These are phyloP conservation scores for Theileria parva DNA, from an alignment of 169 alveolate genomes.

Conservation along the genomic window DNA sequence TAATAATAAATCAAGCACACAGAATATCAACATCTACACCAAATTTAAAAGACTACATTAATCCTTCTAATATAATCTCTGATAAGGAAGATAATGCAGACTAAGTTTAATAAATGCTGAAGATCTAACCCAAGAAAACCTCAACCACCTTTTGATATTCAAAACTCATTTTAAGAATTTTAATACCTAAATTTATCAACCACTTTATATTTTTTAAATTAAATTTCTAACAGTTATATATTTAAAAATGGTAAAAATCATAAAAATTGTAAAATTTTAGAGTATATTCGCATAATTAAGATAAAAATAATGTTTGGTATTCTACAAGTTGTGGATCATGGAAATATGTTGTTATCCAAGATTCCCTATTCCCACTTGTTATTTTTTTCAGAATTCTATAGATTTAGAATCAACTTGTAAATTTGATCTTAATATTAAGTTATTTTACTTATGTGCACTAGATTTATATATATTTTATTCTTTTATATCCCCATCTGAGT, in stretches of 20 bases:
- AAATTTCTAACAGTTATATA: no score
- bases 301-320: no score
- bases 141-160: background rate
- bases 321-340: background rate
- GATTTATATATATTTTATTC: background rate
- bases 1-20: slow-evolving; percentile 66
- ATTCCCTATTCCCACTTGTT: background rate
- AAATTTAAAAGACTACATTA: slow-evolving; percentile 14
- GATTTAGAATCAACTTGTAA: background rate
- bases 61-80: background rate
- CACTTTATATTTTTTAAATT: no score
- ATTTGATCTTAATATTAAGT: background rate
- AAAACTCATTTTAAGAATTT: background rate
- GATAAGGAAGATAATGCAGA: background rate
- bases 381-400: no score
- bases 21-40: slow-evolving; percentile 31
- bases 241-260: background rate
- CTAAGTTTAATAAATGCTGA: background rate
- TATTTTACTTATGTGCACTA: background rate
- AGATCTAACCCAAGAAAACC: background rate
- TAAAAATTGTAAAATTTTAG: background rate
- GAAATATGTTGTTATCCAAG: background rate
- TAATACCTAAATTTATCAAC: background rate
- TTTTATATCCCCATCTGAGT: background rate
- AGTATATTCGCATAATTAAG: background rate